A percentile compares a stretch with the other conserved stretches of the same genome.
These are phyloP conservation scores for Aureobasidium melanogenum DNA, from an alignment of 2,329 filamentous ascomycete species.

Conservation along the genomic window DNA sequence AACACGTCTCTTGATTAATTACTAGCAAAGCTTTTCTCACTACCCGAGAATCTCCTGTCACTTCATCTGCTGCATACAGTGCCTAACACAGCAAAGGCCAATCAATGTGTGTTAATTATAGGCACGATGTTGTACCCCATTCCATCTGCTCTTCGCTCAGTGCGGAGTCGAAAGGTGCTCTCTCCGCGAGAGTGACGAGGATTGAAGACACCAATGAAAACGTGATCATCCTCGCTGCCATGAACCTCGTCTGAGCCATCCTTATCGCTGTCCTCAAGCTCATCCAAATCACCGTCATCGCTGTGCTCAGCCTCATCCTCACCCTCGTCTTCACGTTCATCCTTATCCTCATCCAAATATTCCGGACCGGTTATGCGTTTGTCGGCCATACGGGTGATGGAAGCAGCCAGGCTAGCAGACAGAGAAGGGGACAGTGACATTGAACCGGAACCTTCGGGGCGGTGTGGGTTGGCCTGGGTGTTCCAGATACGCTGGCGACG, in stretches of 20 bases:
- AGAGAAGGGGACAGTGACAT: background rate
- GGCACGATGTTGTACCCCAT: background rate
- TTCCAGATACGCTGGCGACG: conserved; percentile 1
- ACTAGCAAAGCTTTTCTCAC: no score
- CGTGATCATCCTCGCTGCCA: background rate
- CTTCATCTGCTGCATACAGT: no score
- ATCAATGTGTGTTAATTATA: no score
- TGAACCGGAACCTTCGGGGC: background rate
- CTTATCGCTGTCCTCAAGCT: background rate
- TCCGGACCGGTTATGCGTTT: background rate
- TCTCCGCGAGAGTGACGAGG: background rate
- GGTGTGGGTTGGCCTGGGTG: background rate
- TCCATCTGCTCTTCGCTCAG: background rate
- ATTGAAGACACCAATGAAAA: background rate
- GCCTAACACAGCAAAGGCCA: no score
- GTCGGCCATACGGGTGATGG: background rate
- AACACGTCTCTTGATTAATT: no score
- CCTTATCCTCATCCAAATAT: background rate
- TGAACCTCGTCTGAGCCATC: background rate
- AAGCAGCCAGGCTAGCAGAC: background rate
- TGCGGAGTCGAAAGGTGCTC: background rate
- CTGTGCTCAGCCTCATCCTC: background rate
- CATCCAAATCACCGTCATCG: background rate
- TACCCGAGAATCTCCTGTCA: no score
- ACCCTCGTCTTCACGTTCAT: background rate